Percentiles rank a stretch among this genome's conserved stretches.
Conservation (phyloP, 176 grass and related monocot genomes). For the Miscanthus lutarioriparius region DNA sequence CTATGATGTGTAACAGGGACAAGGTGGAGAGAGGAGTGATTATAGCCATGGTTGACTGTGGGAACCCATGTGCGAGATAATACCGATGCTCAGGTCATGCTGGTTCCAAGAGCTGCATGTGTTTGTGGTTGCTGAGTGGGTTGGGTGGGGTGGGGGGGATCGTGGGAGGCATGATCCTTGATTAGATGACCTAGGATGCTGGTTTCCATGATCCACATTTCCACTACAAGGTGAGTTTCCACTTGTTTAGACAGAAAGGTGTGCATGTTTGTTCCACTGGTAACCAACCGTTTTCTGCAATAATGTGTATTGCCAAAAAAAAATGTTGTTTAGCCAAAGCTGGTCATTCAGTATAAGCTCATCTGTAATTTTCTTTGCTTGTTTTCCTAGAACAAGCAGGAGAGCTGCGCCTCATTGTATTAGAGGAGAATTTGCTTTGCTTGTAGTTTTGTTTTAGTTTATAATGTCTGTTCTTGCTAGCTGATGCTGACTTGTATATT, state of each 20-base stretch:
- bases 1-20: background rate
- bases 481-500: constrained; percentile 13
- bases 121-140: background rate
- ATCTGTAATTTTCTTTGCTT: constrained; percentile 8
- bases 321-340: background rate
- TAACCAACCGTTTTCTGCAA: background rate
- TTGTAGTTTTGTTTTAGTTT: constrained; percentile 15
- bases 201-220: background rate
- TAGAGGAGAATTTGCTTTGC: background rate
- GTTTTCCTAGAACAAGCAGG: background rate
- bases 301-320: background rate
- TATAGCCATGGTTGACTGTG: background rate
- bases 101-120: background rate
- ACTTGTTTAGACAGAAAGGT: background rate
- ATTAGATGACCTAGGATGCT: background rate
- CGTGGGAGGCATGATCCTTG: background rate
- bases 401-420: background rate
- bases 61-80: background rate
- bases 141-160: background rate
- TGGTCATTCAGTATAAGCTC: background rate
- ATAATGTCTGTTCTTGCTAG: constrained; percentile 15
- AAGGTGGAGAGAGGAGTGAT: background rate
- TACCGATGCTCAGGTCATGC: background rate
- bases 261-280: background rate
- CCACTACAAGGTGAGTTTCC: background rate